A percentile compares a stretch with the other conserved stretches of the same genome.
Evolutionary conservation across 352 stramenopile genomes (phyloP).

Genomic region (Phytophthora pluvialis): DNA sequence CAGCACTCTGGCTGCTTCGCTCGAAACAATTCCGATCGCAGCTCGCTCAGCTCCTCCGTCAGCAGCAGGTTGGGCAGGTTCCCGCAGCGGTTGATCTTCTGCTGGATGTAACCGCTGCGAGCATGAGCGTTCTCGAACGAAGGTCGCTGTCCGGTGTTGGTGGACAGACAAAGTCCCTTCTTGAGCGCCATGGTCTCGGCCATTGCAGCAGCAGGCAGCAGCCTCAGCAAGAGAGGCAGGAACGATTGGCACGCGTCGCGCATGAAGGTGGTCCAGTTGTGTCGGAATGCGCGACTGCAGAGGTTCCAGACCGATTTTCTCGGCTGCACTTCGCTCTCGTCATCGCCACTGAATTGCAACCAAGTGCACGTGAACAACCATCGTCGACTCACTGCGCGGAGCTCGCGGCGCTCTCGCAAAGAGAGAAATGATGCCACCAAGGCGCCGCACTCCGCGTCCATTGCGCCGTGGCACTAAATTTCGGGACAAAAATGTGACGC

Average conservation of each 20-base stretch:
- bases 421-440: conserved; percentile 51
- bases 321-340: conserved; percentile 28
- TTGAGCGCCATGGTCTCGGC: conserved; percentile 61
- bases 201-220: conserved; percentile 39
- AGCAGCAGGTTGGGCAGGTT: conserved; percentile 71
- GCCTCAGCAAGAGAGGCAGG: conserved; percentile 41
- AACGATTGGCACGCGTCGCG: conserved; percentile 43
- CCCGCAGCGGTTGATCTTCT: conserved; percentile 76
- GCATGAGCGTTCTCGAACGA: conserved; percentile 66
- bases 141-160: conserved; percentile 66
- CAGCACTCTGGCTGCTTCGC: conserved; percentile 33
- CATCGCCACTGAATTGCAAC: conserved; percentile 40
- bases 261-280: conserved; percentile 65
- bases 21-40: conserved; percentile 65
- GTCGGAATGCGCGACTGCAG: conserved; percentile 56
- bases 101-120: conserved; percentile 66
- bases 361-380: conserved; percentile 65
- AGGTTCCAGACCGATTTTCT: conserved; percentile 64
- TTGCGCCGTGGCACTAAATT: conserved; percentile 16
- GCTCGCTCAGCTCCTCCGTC: conserved; percentile 48
- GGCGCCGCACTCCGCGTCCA: conserved; percentile 44
- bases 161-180: conserved; percentile 62
- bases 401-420: conserved; percentile 42
- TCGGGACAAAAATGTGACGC: conserved; percentile 10
- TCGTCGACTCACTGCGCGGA: conserved; percentile 56